These are phyloP conservation scores for Pestalotiopsis sp. DNA, from an alignment of 2,329 filamentous ascomycete species.

Conservation along the genomic window DNA sequence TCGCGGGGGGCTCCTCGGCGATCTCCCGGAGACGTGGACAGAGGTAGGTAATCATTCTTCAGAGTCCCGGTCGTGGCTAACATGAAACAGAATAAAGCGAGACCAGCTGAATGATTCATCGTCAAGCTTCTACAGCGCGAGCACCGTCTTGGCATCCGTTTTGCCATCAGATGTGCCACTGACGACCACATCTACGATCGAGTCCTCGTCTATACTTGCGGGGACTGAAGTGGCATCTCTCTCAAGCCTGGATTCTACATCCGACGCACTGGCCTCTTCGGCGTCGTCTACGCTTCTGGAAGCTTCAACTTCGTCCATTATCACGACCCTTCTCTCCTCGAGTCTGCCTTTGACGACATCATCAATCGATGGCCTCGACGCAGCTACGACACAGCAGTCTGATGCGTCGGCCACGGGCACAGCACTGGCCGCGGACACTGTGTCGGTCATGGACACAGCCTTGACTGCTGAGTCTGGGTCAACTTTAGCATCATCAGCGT, in stretches of 20 bases:
- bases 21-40: slow-evolving; percentile 31
- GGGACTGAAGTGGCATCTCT: not conserved
- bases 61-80: slow-evolving; percentile 19
- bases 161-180: slow-evolving; percentile 8
- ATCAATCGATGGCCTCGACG: not conserved
- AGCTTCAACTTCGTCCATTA: not conserved
- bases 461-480: not conserved
- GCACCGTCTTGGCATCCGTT: slow-evolving; percentile 16
- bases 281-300: not conserved
- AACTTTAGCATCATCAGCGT: not conserved
- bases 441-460: not conserved
- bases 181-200: slow-evolving; percentile 13
- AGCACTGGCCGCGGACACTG: not conserved
- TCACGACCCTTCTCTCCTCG: not conserved
- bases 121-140: slow-evolving; percentile 20
- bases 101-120: slow-evolving; percentile 20
- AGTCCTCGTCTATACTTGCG: slow-evolving; percentile 12
- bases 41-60: slow-evolving; percentile 23
- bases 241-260: not conserved
- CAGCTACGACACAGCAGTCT: not conserved
- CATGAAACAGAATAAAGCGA: slow-evolving; percentile 24
- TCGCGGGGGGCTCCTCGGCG: slow-evolving; percentile 33
- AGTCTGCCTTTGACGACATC: not conserved
- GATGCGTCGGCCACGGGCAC: not conserved
- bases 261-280: not conserved